Percentiles rank a stretch among this genome's conserved stretches.
phyloP scores from a whole-genome alignment of 208 protist species.

The Leishmania braziliensis region DNA sequence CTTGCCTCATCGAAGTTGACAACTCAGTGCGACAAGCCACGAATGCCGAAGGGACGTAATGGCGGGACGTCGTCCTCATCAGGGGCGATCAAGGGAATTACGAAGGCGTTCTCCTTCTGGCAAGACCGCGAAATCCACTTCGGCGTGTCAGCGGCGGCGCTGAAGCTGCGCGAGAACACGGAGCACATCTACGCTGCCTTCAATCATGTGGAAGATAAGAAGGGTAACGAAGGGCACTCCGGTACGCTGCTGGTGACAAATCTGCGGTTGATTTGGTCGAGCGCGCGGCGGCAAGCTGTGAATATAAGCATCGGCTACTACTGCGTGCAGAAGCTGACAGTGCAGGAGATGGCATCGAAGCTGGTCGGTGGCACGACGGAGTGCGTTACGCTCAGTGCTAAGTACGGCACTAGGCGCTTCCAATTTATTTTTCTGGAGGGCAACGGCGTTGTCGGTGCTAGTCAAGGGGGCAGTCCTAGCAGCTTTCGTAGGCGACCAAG shows the following conservation, averaged over 20 bases:
- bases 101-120: constrained; percentile 82
- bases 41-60: neutral
- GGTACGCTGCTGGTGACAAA: constrained; percentile 95
- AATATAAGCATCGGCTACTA: constrained; percentile 96
- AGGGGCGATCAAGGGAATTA: constrained; percentile 26
- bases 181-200: constrained; percentile 88
- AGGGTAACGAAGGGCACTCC: constrained; percentile 94
- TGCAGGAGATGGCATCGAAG: constrained; percentile 84
- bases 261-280: constrained; percentile 94
- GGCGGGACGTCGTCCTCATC: constrained; percentile 6
- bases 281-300: constrained; percentile 30
- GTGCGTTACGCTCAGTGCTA: constrained; percentile 89
- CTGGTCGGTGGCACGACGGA: constrained; percentile 75
- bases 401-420: constrained; percentile 83
- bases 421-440: constrained; percentile 96
- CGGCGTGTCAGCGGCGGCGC: constrained; percentile 53
- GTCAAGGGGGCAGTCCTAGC: neutral
- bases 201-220: constrained; percentile 93
- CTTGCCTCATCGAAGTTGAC: neutral
- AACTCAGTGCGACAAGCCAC: neutral
- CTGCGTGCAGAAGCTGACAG: constrained; percentile 82
- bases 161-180: constrained; percentile 65
- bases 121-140: constrained; percentile 97
- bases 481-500: neutral
- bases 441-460: constrained; percentile 1